These are phyloP conservation scores for Drosera capensis DNA, from an alignment of 148 eudicot genomes.

Conservation along the genomic window DNA sequence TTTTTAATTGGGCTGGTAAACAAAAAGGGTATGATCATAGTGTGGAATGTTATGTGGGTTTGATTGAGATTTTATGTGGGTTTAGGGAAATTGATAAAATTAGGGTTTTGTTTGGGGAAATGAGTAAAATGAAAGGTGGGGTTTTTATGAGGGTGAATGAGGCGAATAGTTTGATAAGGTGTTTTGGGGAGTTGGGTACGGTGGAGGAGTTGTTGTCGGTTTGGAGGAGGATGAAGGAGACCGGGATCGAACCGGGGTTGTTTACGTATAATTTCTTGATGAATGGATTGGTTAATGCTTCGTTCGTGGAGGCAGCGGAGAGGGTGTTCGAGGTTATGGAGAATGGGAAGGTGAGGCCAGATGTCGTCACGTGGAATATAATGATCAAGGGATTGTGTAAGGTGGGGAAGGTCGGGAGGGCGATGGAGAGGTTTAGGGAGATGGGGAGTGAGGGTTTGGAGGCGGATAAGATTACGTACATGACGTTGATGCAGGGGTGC, in stretches of 20 bases:
- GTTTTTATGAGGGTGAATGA: constrained; percentile 34
- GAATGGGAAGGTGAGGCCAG: constrained; percentile 56
- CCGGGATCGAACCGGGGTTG: constrained; percentile 68
- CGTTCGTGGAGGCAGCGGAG: constrained; percentile 73
- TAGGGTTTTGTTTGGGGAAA: constrained; percentile 40
- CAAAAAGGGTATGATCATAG: constrained; percentile 55
- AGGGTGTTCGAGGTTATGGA: constrained; percentile 80
- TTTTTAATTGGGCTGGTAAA: constrained; percentile 81
- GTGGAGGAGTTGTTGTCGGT: constrained; percentile 94
- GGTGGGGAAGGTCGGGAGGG: constrained; percentile 55
- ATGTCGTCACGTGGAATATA: constrained; percentile 77
- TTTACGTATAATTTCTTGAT: constrained; percentile 69
- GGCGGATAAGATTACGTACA: constrained; percentile 74
- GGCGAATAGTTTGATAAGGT: constrained; percentile 68
- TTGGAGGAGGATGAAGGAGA: constrained; percentile 71
- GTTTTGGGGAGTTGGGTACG: constrained; percentile 75
- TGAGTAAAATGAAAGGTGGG: constrained; percentile 30
- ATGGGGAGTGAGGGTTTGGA: constrained; percentile 57
- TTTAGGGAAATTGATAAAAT: constrained; percentile 38
- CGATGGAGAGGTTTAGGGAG: constrained; percentile 50
- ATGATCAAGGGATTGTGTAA: constrained; percentile 90
- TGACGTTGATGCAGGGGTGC: constrained; percentile 82
- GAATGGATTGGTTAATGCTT: constrained; percentile 45
- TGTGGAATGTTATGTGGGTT: constrained; percentile 55
- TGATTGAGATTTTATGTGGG: constrained; percentile 42